Evolutionary conservation across 73 alveolate genomes (phyloP).

Genomic region (Paraurostyla sp.): DNA sequence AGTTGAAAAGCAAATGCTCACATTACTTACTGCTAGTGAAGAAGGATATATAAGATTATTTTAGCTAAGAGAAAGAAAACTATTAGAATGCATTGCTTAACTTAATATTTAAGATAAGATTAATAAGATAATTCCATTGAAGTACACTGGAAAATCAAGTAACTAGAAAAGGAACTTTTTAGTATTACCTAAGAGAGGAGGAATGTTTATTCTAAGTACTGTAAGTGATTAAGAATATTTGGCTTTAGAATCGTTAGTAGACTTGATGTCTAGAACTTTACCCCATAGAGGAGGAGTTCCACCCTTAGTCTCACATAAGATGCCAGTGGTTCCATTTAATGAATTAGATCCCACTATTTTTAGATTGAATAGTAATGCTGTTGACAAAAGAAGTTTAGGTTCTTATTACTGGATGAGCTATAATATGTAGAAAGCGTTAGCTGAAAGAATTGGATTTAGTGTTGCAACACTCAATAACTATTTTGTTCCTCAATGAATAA

Average conservation of each 20-base stretch:
- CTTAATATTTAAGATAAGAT: constrained; percentile 39
- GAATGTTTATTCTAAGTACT: constrained; percentile 4
- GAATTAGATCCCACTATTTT: not conserved
- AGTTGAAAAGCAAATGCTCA: constrained; percentile 39
- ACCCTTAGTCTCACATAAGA: constrained; percentile 24
- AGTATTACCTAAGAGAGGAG: constrained; percentile 50
- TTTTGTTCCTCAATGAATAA: not conserved
- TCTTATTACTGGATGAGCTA: constrained; percentile 19
- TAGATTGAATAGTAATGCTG: not conserved
- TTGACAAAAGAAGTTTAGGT: constrained; percentile 41
- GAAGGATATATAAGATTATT: constrained; percentile 27
- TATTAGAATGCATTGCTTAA: constrained; percentile 47
- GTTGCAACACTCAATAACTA: constrained; percentile 13
- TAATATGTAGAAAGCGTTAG: not conserved
- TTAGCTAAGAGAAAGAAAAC: constrained; percentile 7
- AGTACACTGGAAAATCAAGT: not conserved
- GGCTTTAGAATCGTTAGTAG: constrained; percentile 24
- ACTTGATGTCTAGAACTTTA: not conserved
- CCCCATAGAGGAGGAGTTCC: constrained; percentile 54
- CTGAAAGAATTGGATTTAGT: constrained; percentile 52
- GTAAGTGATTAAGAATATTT: constrained; percentile 16
- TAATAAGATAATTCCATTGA: constrained; percentile 4
- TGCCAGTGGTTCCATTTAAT: not conserved
- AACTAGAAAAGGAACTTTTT: constrained; percentile 24
- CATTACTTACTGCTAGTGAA: constrained; percentile 7